Base-by-base conservation (phyloP, 1,284 basidiomycete species). In the Schizopora paradoxa region DNA sequence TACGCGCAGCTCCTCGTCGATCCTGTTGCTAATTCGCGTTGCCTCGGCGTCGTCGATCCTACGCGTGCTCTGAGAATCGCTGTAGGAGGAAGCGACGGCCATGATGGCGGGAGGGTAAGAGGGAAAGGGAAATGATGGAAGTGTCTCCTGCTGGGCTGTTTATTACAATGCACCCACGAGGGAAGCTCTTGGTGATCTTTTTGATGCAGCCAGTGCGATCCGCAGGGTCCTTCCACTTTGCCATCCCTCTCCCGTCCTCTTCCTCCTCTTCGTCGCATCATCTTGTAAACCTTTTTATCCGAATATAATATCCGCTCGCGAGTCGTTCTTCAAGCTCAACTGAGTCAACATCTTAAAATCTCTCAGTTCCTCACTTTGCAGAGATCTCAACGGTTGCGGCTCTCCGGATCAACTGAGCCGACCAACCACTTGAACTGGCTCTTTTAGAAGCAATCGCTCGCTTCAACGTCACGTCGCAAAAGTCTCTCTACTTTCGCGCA, bases 1-100 rank as follows among this genome's bases (percentile, higher is more conserved):
- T 47, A 83, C 83, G 66, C 68, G 77, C 56, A 86, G 66, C 41
- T 82, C 78, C 47, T 85, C 81, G 61, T 87, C 85, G 58, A 87
- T 87, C 56, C 67, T 65, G 56, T 74, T 73, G 66, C 77, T 83
- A 51, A 75, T 67, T 41, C 70, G 70, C 28, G 66, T 58, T 3
- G 81, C 76, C 43, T 75, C 69, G 37, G 70, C 71, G 21, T 74
- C 67, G 35, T 70, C 67, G 35, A 60, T 40, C 32, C 49, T 43
- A 27, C 55, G 53, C 16, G 48, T 51, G 28, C 45, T 45, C 37
- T 51, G 49, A 18, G 45, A 41, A 34, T 51, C 49, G 41, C 33
- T 47, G 36, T 51, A 51, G 16, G 49, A 35, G 8, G 45, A 43
- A 28, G 49, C 49, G 35, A 51, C 40, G 26, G 49, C 49, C 49